phyloP scores from a whole-genome alignment of 176 grass and related monocot genomes.

The Paspalum vaginatum region DNA sequence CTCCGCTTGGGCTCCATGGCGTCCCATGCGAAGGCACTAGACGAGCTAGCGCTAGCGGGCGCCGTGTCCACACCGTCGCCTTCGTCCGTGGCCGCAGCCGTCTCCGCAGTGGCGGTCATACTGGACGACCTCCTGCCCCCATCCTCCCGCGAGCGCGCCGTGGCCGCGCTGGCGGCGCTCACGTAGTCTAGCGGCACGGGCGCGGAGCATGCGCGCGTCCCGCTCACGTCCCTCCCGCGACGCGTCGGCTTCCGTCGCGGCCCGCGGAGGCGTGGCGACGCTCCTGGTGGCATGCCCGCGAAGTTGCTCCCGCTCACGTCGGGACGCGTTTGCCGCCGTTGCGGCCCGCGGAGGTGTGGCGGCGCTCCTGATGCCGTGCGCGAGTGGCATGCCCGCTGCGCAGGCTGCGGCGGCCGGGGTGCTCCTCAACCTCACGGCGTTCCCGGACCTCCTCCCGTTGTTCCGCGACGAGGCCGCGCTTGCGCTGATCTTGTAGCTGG shows the following conservation, averaged over 20 bases:
- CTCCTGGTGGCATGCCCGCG: constrained; percentile 61
- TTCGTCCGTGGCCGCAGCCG: constrained; percentile 30
- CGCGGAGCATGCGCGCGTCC: constrained; percentile 57
- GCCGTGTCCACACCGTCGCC: constrained; percentile 1
- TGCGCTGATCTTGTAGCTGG: too few species aligned
- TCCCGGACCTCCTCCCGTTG: too few species aligned
- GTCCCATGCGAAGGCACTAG: constrained; percentile 53
- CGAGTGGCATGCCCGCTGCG: too few species aligned
- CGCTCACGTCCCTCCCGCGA: constrained; percentile 65
- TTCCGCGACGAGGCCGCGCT: too few species aligned
- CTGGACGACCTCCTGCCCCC: constrained; percentile 53
- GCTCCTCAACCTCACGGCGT: too few species aligned
- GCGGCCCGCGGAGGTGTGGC: too few species aligned
- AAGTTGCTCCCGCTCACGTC: too few species aligned
- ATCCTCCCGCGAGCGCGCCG: constrained; percentile 47
- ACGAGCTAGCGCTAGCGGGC: constrained; percentile 11
- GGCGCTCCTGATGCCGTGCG: too few species aligned
- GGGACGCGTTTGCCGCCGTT: too few species aligned
- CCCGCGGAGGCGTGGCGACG: constrained; percentile 69
- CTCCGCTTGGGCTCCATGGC: constrained; percentile 44
- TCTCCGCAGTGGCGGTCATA: constrained; percentile 48
- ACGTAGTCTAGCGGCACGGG: constrained; percentile 38
- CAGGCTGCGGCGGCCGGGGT: too few species aligned
- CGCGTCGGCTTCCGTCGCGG: constrained; percentile 45
- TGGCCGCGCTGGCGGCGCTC: constrained; percentile 52